These are phyloP conservation scores for Hippophae gyantsensis DNA, from an alignment of 306 rosid genomes.

Conservation along the genomic window DNA sequence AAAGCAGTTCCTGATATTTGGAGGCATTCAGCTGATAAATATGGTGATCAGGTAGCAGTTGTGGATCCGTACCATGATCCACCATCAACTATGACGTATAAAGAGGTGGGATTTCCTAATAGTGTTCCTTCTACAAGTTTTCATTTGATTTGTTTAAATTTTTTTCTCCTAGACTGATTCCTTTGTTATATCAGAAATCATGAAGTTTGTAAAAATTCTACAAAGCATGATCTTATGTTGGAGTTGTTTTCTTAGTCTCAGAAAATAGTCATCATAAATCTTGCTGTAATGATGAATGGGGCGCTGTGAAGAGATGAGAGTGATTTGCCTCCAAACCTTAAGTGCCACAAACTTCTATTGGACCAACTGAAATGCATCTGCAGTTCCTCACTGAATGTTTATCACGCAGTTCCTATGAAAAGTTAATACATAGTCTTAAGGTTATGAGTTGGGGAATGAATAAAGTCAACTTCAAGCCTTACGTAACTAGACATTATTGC, in stretches of 20 bases:
- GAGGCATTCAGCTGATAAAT: constrained; percentile 80
- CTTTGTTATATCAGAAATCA: constrained; percentile 5
- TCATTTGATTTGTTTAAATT: constrained; percentile 3
- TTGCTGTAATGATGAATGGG: too few species aligned
- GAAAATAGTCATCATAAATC: too few species aligned
- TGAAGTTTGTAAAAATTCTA: constrained; percentile 10
- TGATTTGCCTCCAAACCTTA: too few species aligned
- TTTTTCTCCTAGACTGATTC: background rate
- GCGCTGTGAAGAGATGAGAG: too few species aligned
- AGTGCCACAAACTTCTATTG: too few species aligned
- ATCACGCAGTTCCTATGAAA: too few species aligned
- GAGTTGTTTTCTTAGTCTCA: background rate
- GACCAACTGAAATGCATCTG: too few species aligned
- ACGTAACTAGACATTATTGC: too few species aligned
- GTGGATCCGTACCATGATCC: constrained; percentile 81
- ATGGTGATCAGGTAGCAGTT: constrained; percentile 64
- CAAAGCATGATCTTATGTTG: constrained; percentile 1
- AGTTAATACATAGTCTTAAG: too few species aligned
- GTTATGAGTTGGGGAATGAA: too few species aligned
- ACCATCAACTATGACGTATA: constrained; percentile 73
- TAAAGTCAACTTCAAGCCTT: too few species aligned
- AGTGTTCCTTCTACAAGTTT: background rate
- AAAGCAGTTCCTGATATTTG: constrained; percentile 92
- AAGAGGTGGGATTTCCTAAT: constrained; percentile 28
- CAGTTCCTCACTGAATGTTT: too few species aligned